Percentiles rank a stretch among this genome's conserved stretches.
phyloP scores from a whole-genome alignment of 139 green algal species.

The Chlamydomonas sp. region DNA sequence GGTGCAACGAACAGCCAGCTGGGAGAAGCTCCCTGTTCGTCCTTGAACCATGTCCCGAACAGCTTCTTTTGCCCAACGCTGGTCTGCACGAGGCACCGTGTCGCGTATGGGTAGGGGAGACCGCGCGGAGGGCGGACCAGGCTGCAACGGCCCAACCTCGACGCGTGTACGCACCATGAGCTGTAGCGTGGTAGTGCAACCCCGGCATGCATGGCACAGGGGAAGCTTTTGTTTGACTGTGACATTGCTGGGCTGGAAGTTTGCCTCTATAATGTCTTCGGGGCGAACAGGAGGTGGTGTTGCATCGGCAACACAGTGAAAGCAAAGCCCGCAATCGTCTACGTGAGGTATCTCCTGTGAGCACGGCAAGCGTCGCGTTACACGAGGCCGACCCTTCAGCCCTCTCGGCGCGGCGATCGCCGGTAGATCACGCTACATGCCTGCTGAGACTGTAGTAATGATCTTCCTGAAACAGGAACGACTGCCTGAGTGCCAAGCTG shows the following conservation, averaged over 20 bases:
- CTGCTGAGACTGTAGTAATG: too few relatives aligned
- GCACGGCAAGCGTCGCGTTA: too few relatives aligned
- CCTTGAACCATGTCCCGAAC: conserved; percentile 43
- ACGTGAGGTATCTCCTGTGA: conserved; percentile 33
- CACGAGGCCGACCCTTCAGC: too few relatives aligned
- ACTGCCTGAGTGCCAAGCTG: too few relatives aligned
- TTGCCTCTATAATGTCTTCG: conserved; percentile 15
- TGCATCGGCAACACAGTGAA: conserved; percentile 30
- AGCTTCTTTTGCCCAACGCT: conserved; percentile 37
- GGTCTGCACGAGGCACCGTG: neutral
- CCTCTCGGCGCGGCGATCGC: too few relatives aligned
- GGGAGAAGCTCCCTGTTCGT: conserved; percentile 48
- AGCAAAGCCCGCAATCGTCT: conserved; percentile 42
- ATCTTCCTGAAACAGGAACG: too few relatives aligned
- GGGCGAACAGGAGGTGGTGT: conserved; percentile 8
- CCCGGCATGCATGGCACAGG: conserved; percentile 35
- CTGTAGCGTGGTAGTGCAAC: conserved; percentile 35
- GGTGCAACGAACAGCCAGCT: conserved; percentile 55
- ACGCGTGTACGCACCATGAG: conserved; percentile 17
- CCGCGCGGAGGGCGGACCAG: neutral
- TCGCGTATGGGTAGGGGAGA: neutral
- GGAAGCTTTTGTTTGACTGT: conserved; percentile 37
- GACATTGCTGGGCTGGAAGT: conserved; percentile 39
- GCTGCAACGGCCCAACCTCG: neutral
- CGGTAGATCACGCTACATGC: too few relatives aligned